Evolutionary conservation across 805 yeast species (phyloP), one percentile per base, ranked within the genome.

Genomic region (Pichia cabralensis): DNA sequence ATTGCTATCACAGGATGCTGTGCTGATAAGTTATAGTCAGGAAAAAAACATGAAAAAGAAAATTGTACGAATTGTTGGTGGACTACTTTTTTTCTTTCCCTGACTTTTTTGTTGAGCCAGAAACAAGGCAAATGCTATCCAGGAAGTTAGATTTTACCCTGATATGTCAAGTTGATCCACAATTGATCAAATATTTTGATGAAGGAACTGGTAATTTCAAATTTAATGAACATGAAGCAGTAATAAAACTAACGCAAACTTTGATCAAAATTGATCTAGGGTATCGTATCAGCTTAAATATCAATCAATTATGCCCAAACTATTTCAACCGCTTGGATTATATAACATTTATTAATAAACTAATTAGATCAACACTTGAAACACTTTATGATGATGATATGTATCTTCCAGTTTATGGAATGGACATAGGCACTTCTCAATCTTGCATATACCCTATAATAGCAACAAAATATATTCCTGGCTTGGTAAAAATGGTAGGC

Each of bases 391-490:
- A n/a, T n/a, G n/a, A n/a, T n/a, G n/a, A n/a, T n/a, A n/a, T n/a
- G n/a, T n/a, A 16, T 6, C 12, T 12, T 8, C 10, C 23, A 28
- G n/a, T 35, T 39, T n/a, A 26, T 25, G 65, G 62, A 1, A 32
- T 65, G n/a, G 74, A 69, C 40, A 53, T 68, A 13, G 77, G 77
- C 1, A 64, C 71, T 0, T 76, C 77, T 1, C 63, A 65, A 16
- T 53, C 63, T 26, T 66, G 66, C 4, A 63, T 71, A 1, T 71
- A 70, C 45, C 64, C 73, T 3, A 35, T 71, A 1, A 39, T 71
- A 22, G 69, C 57, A 6, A 38, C 52, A 3, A 35, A 33, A 19
- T 40, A 43, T 13, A 17, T 50, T 11, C 45, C 23, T 8, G 27
- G 24, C 7, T 10, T 28, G 7, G 28, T 18, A 22, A 17, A 20